Evolutionary conservation across 768 basidiomycete species (phyloP), one percentile per base, ranked within the genome.

Genomic region (Tremella mesenterica): DNA sequence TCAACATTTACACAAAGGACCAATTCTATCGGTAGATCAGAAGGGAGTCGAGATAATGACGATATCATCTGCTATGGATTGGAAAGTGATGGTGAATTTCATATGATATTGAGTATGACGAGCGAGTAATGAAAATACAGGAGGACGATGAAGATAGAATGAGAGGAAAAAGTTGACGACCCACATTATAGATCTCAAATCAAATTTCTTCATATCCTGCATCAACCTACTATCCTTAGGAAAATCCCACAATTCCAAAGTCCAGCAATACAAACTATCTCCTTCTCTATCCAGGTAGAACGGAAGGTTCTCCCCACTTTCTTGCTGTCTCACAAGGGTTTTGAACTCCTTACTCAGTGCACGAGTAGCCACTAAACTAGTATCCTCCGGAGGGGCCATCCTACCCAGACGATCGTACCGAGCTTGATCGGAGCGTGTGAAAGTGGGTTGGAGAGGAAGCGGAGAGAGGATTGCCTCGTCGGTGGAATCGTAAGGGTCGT

Each of bases 271-370:
- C 26, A 69, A 46, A 20, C 61, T 61, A 20, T 84, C 80, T 38
- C 80, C 70, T n/a, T 83, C 81, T 16, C 78, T 79, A 12, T 84
- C 80, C 69, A 86, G 76, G 65, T 82, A 85, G 82, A 85, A 86
- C 10, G 85, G 85, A 1, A 85, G 73, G 52, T 81, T 79, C 4
- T 16, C 38, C 46, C 75, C 73, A 10, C 59, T 64, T 8, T 79
- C 76, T 68, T 86, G 84, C 60, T 82, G 81, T 54, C 75, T 80
- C 47, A 85, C 65, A 77, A 84, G 81, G 16, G 77, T 64, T 54
- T 76, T 80, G 41, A 85, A 73, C 71, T 87, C 85, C 48, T 78
- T 75, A 60, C 80, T 79, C 6, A 86, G 74, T 1, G 83, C 78
- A 69, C 79, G 77, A 5, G 80, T 78, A 0, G 84, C 81, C 34